Evolutionary conservation across 2,329 filamentous ascomycete species (phyloP).

Genomic region (Aspergillus sp.): DNA sequence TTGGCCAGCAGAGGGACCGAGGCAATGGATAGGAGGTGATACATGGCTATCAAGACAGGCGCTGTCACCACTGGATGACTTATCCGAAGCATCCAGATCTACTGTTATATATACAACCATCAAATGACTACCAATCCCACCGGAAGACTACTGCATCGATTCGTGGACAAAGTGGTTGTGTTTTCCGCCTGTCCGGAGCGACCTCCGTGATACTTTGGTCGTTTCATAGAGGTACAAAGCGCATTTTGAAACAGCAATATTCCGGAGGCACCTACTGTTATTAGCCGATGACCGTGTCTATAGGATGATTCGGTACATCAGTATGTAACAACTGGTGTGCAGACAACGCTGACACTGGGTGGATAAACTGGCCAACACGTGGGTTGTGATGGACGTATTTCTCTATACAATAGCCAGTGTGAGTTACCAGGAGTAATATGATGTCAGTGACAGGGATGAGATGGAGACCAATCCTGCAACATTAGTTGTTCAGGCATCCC

Average conservation of each 20-base stretch:
- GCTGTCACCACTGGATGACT: not conserved
- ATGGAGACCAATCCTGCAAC: not conserved
- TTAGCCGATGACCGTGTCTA: not conserved
- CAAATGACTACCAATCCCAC: not conserved
- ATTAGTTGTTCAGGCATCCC: not conserved
- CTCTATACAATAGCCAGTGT: not conserved
- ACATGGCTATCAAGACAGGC: constrained; percentile 9
- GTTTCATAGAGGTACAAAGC: not conserved
- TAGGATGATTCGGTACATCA: not conserved
- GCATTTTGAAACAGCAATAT: constrained; percentile 4
- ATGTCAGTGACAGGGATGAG: not conserved
- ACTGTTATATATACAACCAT: not conserved
- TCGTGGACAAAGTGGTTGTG: not conserved
- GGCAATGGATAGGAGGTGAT: constrained; percentile 7
- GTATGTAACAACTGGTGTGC: not conserved
- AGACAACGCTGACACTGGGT: not conserved
- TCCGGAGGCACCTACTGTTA: not conserved
- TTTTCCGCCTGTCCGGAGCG: not conserved
- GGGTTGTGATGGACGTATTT: not conserved
- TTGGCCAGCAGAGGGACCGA: constrained; percentile 14
- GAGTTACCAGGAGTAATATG: not conserved
- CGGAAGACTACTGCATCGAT: not conserved
- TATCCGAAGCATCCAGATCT: not conserved
- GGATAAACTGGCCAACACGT: not conserved
- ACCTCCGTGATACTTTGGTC: constrained; percentile 3